Conservation (phyloP, 2,329 filamentous ascomycete species). For the Colletotrichum eremochloae region DNA sequence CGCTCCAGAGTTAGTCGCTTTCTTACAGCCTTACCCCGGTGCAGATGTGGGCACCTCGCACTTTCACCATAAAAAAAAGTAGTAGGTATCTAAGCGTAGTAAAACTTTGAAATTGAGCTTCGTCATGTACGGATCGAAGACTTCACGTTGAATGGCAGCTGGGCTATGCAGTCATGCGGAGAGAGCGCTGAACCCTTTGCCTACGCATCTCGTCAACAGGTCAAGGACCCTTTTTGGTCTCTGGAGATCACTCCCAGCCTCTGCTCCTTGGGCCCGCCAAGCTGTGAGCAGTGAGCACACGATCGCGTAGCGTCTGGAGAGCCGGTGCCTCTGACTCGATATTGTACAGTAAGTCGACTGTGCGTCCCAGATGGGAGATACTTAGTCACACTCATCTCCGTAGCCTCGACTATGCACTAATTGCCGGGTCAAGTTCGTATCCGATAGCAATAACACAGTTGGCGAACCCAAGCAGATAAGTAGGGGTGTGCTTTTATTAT, state of each 20-base stretch:
- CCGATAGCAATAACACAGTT: constrained; percentile 32
- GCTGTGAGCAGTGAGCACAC: constrained; percentile 26
- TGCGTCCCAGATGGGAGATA: constrained; percentile 9
- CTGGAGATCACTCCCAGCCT: constrained; percentile 21
- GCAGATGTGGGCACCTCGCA: constrained; percentile 1
- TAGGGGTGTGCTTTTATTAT: neutral
- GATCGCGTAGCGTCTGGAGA: constrained; percentile 24
- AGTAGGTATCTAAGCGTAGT: neutral
- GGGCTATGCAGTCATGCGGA: neutral
- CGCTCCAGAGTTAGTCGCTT: neutral
- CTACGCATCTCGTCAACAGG: constrained; percentile 1
- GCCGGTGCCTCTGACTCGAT: constrained; percentile 31
- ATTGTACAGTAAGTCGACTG: constrained; percentile 18
- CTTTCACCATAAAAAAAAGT: neutral
- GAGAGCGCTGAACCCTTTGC: constrained; percentile 3
- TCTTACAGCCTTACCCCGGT: constrained; percentile 31
- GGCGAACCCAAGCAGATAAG: neutral
- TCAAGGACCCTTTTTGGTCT: constrained; percentile 12
- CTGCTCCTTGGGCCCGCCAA: constrained; percentile 33
- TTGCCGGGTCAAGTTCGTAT: neutral
- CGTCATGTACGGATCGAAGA: constrained; percentile 14
- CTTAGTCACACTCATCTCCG: constrained; percentile 1
- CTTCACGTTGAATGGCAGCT: constrained; percentile 11
- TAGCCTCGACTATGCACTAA: neutral
- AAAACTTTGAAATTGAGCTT: neutral